Percentiles rank a stretch among this genome's conserved stretches.
Evolutionary conservation across 148 eudicot species (phyloP).

Genomic region (Chenopodium album): DNA sequence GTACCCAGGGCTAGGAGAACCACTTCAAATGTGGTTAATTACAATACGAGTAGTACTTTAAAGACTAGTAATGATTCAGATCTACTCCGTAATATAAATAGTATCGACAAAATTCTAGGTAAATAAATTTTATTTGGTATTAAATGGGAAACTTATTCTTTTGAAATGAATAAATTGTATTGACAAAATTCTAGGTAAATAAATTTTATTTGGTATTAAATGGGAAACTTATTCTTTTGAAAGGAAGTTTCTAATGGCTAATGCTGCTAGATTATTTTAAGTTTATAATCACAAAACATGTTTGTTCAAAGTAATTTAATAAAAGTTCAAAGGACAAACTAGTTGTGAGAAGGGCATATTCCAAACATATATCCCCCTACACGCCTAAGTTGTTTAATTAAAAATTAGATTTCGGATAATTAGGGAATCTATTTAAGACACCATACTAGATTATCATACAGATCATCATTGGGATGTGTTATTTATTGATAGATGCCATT

Average conservation of each 20-base stretch:
- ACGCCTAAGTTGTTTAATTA: neutral
- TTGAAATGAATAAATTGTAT: neutral
- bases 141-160: too few species aligned
- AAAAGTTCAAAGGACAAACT: slow-evolving; percentile 1
- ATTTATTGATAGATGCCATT: neutral
- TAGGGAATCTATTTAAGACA: neutral
- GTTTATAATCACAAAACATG: neutral
- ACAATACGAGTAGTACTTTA: too few species aligned
- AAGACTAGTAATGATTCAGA: too few species aligned
- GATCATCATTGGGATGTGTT: neutral
- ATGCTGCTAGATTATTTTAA: too few species aligned
- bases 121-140: too few species aligned
- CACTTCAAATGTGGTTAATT: too few species aligned
- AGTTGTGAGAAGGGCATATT: slow-evolving; percentile 1
- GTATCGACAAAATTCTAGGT: too few species aligned
- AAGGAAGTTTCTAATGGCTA: neutral
- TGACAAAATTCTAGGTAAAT: too few species aligned
- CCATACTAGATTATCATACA: neutral
- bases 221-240: neutral
- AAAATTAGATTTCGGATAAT: neutral
- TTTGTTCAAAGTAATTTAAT: neutral
- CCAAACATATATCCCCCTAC: slow-evolving; percentile 3
- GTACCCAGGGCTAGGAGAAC: too few species aligned
- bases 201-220: too few species aligned
- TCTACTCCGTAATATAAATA: too few species aligned